Percentiles rank a stretch among this genome's conserved stretches.
phyloP scores from a whole-genome alignment of 2,329 filamentous ascomycete species.

The Curvularia verruculosa region DNA sequence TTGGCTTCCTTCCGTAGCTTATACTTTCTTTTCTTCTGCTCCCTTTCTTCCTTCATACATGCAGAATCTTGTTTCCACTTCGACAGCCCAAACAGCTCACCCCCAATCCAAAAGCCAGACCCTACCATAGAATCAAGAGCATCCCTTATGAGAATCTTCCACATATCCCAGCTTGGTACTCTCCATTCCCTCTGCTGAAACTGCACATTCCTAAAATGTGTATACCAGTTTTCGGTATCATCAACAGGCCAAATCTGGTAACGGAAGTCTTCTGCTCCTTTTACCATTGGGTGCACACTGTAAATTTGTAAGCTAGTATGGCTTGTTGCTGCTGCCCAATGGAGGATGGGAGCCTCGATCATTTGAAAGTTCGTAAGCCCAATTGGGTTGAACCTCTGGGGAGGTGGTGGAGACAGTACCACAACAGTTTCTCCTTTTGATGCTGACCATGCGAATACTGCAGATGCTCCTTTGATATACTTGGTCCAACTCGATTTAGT shows the following conservation, averaged over 20 bases:
- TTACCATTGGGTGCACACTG: conserved; percentile 1
- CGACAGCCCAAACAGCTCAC: background rate
- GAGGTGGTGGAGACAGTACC: conserved; percentile 1
- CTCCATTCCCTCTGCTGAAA: background rate
- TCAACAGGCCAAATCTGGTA: background rate
- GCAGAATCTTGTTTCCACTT: background rate
- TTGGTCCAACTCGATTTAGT: background rate
- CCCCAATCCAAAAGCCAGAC: background rate
- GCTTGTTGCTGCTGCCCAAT: background rate
- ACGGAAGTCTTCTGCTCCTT: conserved; percentile 1
- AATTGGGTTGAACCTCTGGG: conserved; percentile 1
- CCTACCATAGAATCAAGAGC: background rate
- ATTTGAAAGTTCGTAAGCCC: background rate
- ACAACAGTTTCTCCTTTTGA: background rate
- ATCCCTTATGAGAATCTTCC: background rate
- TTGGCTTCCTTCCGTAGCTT: background rate
- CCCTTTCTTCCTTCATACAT: background rate
- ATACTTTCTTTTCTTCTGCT: background rate
- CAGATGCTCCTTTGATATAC: background rate
- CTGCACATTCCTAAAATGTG: background rate
- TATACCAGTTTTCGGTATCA: background rate
- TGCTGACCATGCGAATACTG: background rate
- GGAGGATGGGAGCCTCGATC: conserved; percentile 1
- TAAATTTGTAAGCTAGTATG: conserved; percentile 1
- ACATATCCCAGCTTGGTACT: background rate